Evolutionary conservation across 2,329 filamentous ascomycete genomes (phyloP), one percentile per base, ranked within the genome.

Genomic region (Chrysosporium queenslandicum): DNA sequence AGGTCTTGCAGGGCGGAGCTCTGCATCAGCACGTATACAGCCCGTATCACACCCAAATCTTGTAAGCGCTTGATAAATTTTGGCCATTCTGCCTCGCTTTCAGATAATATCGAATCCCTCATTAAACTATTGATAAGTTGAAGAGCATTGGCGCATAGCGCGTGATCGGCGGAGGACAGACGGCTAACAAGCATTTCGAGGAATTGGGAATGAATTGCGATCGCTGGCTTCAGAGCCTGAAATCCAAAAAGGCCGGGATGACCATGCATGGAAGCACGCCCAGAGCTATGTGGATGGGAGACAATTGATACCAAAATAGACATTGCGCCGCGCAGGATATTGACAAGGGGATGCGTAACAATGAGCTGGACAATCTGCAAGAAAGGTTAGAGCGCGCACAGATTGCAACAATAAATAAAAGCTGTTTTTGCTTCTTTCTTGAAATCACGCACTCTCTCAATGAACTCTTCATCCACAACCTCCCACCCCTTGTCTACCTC

Each of bases 401-500:
- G 27, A 21, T n/a, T 39, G 23, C 40, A 12, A 36, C 8, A 23
- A 46, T 36, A 40, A 32, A 18, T 18, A 1, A 39, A 18, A 18
- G n/a, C 3, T 6, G 36, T 18, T 4, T 23, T 9, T 23, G 4
- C n/a, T 12, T 21, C 14, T 23, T 39, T 20, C 7, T 40, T 23
- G 37, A 23, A 40, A n/a, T 46, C 9, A 63, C 76, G 65, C 70
- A 83, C 81, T 68, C 81, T 75, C 66, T 79, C 75, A 54, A 85
- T 72, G 54, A 77, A 63, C 55, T 75, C 71, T 55, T 72, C 66
- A 57, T 75, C 73, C 47, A 77, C 71, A 58, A 69, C 73, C 58
- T 97, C 90, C 92, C 92, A 98, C 54, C 92, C 92, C 79, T 96
- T 95, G 71, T 97, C 92, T 36, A 97, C 86, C 71, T 98, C 92